Conservation (phyloP, 352 stramenopile species). For the Pythium dissotocum region DNA sequence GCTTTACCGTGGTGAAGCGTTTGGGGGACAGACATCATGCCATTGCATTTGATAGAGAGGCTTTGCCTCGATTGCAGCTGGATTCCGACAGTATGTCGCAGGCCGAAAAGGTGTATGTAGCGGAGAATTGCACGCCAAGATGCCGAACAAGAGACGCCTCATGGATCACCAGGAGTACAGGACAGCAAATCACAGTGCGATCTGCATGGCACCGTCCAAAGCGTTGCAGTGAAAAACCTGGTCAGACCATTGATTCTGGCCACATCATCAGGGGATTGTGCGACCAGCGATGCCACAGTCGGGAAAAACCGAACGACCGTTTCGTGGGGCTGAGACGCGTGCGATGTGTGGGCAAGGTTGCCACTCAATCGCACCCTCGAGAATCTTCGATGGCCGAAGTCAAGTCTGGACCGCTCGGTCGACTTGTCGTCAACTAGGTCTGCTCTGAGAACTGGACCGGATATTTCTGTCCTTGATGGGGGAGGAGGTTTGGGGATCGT, state of each 20-base stretch:
- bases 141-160: neutral
- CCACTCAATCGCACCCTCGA: neutral
- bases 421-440: neutral
- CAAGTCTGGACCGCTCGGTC: neutral
- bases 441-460: neutral
- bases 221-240: neutral
- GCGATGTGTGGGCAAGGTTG: neutral
- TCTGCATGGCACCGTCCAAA: neutral
- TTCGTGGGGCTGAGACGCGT: neutral
- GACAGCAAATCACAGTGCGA: neutral
- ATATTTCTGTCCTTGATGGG: neutral
- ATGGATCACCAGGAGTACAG: neutral
- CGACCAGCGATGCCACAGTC: neutral
- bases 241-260: neutral
- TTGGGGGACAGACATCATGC: neutral
- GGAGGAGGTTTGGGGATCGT: neutral
- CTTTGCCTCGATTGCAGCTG: conserved; percentile 1
- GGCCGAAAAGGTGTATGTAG: neutral
- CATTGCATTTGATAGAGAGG: conserved; percentile 1
- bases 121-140: neutral
- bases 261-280: conserved; percentile 2
- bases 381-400: neutral
- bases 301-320: neutral
- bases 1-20: neutral
- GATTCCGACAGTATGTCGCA: neutral